These are phyloP conservation scores for Macrotyloma uniflorum DNA, from an alignment of 306 rosid species.

Conservation along the genomic window DNA sequence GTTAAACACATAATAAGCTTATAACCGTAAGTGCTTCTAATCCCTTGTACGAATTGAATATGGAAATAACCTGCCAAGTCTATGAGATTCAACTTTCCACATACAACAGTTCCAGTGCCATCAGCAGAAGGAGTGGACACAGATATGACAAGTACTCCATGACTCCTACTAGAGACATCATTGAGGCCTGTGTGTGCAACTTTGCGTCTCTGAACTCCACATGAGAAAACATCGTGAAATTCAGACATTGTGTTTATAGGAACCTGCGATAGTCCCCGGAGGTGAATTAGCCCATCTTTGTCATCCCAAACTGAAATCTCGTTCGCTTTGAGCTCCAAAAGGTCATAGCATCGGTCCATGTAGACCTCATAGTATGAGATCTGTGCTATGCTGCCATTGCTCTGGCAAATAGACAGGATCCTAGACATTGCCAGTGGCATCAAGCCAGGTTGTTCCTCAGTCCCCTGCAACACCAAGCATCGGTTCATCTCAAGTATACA, in stretches of 20 bases:
- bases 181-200: conserved; percentile 85
- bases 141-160: conserved; percentile 83
- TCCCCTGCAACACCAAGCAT: conserved; percentile 67
- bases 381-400: conserved; percentile 58
- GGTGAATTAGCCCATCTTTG: conserved; percentile 88
- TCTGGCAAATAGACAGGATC: conserved; percentile 62
- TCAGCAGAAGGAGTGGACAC: conserved; percentile 57
- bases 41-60: neutral
- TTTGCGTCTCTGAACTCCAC: conserved; percentile 78
- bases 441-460: conserved; percentile 75
- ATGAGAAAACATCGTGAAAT: conserved; percentile 59
- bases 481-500: conserved; percentile 1
- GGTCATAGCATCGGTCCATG: conserved; percentile 89
- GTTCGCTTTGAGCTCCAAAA: conserved; percentile 72
- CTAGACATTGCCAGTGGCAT: conserved; percentile 76
- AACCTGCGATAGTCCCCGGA: conserved; percentile 72
- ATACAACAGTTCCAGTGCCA: conserved; percentile 41
- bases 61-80: conserved; percentile 82
- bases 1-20: conserved; percentile 7
- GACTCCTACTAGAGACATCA: conserved; percentile 96
- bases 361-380: conserved; percentile 92
- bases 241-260: conserved; percentile 65
- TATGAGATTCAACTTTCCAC: conserved; percentile 91
- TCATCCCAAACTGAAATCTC: conserved; percentile 84
- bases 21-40: conserved; percentile 11